Evolutionary conservation across 208 protist species (phyloP).

Genomic region (Crithidia fasciculata): DNA sequence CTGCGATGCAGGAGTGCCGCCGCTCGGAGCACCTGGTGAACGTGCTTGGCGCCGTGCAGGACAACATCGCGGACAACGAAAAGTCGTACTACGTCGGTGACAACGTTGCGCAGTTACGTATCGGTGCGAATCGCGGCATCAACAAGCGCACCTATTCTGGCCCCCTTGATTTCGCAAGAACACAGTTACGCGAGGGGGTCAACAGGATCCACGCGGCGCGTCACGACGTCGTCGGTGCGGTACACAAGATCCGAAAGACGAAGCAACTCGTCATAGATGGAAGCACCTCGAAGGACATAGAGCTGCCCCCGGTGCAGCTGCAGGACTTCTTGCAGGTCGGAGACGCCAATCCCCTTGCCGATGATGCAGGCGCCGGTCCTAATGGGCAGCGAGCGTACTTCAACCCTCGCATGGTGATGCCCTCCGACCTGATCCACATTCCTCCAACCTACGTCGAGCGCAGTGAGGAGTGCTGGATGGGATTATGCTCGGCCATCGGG

Average conservation of each 20-base stretch:
- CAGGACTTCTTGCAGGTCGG: slow-evolving; percentile 42
- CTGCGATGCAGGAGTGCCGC: slow-evolving; percentile 25
- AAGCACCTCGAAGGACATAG: not conserved
- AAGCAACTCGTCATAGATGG: slow-evolving; percentile 4
- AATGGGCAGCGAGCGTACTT: slow-evolving; percentile 24
- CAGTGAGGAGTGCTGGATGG: slow-evolving; percentile 41
- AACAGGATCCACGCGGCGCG: slow-evolving; percentile 26
- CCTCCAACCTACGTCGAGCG: slow-evolving; percentile 31
- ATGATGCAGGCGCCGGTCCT: slow-evolving; percentile 14
- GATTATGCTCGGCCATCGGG: slow-evolving; percentile 28
- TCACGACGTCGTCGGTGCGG: slow-evolving; percentile 28
- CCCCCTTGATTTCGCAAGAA: slow-evolving; percentile 21
- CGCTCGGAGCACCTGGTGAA: slow-evolving; percentile 24
- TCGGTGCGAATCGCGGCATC: slow-evolving; percentile 35
- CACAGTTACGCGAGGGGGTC: slow-evolving; percentile 19
- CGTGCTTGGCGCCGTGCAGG: slow-evolving; percentile 40
- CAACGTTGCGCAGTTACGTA: slow-evolving; percentile 24
- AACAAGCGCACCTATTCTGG: slow-evolving; percentile 27
- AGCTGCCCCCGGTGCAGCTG: slow-evolving; percentile 13
- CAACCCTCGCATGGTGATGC: slow-evolving; percentile 40
- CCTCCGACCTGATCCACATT: slow-evolving; percentile 43
- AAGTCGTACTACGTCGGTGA: slow-evolving; percentile 31
- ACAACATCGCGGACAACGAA: slow-evolving; percentile 32
- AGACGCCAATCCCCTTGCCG: slow-evolving; percentile 29
- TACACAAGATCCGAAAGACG: slow-evolving; percentile 40